Conservation (phyloP, 169 alveolate species). For the Eimeria acervulina region DNA sequence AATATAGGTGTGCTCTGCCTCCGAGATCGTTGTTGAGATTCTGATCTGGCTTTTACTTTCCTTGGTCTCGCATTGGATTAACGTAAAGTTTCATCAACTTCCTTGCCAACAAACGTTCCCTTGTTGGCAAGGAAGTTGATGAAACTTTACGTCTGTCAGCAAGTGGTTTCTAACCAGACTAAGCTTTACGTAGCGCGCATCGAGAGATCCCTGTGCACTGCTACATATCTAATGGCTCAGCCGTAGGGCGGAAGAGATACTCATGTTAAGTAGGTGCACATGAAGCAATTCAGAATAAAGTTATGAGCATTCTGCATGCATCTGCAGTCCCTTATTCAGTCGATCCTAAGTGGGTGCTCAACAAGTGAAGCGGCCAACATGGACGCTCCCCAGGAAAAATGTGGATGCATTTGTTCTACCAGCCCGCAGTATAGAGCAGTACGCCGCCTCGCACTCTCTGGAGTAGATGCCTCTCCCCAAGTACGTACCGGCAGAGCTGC, state of each 20-base stretch:
- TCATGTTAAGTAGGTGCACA: neutral
- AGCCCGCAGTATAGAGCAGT: conserved; percentile 1
- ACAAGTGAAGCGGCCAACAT: neutral
- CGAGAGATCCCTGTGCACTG: too few relatives aligned
- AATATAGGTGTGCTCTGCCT: neutral
- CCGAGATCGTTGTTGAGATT: neutral
- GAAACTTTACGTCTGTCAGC: too few relatives aligned
- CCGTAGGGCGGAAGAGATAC: neutral
- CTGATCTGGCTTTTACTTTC: neutral
- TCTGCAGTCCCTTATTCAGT: neutral
- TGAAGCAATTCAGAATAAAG: neutral
- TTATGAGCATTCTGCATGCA: neutral
- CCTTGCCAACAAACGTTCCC: too few relatives aligned
- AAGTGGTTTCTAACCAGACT: too few relatives aligned
- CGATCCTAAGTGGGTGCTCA: neutral
- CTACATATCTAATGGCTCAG: neutral
- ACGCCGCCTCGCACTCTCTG: neutral
- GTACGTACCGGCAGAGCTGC: neutral
- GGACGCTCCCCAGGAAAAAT: neutral
- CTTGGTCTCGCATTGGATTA: neutral
- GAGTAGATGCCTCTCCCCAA: neutral
- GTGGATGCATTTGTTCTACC: neutral
- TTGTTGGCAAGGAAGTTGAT: too few relatives aligned
- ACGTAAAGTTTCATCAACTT: too few relatives aligned
- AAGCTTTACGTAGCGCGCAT: too few relatives aligned